A percentile compares a stretch with the other conserved stretches of the same genome.
These are phyloP conservation scores for Ceratocystis harringtonii DNA, from an alignment of 2,329 filamentous ascomycete species.

Conservation along the genomic window DNA sequence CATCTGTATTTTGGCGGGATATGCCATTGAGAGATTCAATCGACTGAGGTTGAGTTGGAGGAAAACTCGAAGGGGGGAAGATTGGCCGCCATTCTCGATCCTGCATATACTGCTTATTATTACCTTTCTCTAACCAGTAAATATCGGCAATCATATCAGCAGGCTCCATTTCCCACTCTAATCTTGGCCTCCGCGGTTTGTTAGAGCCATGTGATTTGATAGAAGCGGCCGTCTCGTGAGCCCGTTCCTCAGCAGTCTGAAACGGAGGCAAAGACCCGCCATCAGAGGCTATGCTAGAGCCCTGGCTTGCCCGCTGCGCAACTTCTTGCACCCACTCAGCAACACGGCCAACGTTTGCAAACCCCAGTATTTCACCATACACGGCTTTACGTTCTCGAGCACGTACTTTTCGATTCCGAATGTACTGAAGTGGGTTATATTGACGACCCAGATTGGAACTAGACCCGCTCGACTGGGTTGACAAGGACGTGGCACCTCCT, in stretches of 20 bases:
- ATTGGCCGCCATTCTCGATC: conserved; percentile 63
- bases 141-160: conserved; percentile 79
- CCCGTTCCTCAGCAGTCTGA: conserved; percentile 29
- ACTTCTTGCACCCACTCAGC: conserved; percentile 64
- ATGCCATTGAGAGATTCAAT: conserved; percentile 21
- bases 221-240: conserved; percentile 31
- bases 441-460: conserved; percentile 42
- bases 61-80: conserved; percentile 31
- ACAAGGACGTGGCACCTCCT: conserved; percentile 18
- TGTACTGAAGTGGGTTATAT: conserved; percentile 87
- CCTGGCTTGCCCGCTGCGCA: conserved; percentile 21
- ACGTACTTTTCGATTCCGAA: conserved; percentile 77
- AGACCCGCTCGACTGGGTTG: conserved; percentile 22
- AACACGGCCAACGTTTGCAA: conserved; percentile 57
- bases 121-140: conserved; percentile 73
- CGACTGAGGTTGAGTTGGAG: conserved; percentile 18
- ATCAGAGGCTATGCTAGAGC: not conserved
- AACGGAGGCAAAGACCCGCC: conserved; percentile 31
- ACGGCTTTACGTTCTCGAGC: conserved; percentile 62
- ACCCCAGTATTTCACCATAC: conserved; percentile 60
- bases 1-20: conserved; percentile 24
- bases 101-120: conserved; percentile 69
- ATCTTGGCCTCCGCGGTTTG: conserved; percentile 56
- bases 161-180: conserved; percentile 74
- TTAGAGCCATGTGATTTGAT: conserved; percentile 30